Base-by-base conservation (phyloP, 2,329 filamentous ascomycete genomes). In the Pseudogymnoascus sp. region DNA sequence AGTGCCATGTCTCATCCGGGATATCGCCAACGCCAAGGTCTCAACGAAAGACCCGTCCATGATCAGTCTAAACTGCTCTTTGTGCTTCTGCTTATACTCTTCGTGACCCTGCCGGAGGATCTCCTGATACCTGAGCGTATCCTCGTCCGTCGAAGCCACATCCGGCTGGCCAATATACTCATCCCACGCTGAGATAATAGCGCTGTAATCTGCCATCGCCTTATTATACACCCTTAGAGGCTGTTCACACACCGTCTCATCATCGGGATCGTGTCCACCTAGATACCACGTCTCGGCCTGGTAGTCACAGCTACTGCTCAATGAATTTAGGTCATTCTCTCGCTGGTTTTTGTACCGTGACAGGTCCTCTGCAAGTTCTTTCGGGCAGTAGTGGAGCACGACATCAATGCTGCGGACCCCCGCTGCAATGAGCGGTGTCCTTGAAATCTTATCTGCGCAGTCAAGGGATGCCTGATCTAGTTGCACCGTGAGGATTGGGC, bases 391-490 rank as follows among this genome's bases (percentile, higher is more conserved):
- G n/a, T 62, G 4, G 5, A 62, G 61, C 23, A 34, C 14, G 14
- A 48, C 61, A 31, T 62, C 11, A 11, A 62, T 45, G 6, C 16
- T 16, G 16, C 61, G 61, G 7, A 62, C 39, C 23, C 61, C 61
- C 14, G 23, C 21, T 23, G 61, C 37, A 25, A 62, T 14, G 13
- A 62, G 23, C 13, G 61, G 61, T 4, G 16, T 34, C 21, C 6
- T 62, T 41, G 61, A 62, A 48, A 62, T 45, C 11, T 21, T 13
- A 16, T 16, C n/a, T 31, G 25, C 13, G 36, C 10, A 8, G 25
- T 62, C 37, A 43, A 62, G 36, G 7, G 37, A 62, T 31, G 39
- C 23, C 36, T 51, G 36, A 48, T 62, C 37, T 10, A 62, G 61
- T 21, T 37, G 23, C 11, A 62, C 31, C n/a, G 13, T 36, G 21